Conservation (phyloP, 2,329 filamentous ascomycete genomes). For the Fusarium tanahbumbuense region DNA sequence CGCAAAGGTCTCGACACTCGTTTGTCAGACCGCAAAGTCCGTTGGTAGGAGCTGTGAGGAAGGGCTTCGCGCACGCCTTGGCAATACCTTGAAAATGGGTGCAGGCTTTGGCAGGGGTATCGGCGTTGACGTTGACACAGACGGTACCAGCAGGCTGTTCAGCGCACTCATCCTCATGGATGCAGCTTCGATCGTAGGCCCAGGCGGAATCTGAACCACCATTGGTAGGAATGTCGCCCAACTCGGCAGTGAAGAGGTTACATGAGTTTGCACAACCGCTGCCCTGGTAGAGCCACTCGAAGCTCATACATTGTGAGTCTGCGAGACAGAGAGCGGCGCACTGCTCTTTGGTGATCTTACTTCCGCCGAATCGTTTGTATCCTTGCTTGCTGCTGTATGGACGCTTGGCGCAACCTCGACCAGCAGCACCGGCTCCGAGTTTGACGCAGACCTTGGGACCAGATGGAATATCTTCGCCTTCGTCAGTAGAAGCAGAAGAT, state of each 20-base stretch:
- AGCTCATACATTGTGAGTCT: conserved; percentile 33
- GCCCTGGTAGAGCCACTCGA: conserved; percentile 33
- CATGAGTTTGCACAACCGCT: conserved; percentile 34
- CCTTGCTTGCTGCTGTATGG: conserved; percentile 34
- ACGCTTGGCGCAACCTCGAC: conserved; percentile 30
- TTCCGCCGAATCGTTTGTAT: conserved; percentile 29
- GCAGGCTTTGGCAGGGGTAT: conserved; percentile 32
- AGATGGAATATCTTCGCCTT: neutral
- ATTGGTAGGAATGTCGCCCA: conserved; percentile 11
- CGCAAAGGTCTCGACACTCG: conserved; percentile 40
- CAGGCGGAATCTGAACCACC: conserved; percentile 23
- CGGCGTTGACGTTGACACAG: conserved; percentile 35
- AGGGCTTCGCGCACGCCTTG: conserved; percentile 37
- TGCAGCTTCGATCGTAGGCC: conserved; percentile 38
- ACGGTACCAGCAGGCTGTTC: conserved; percentile 16
- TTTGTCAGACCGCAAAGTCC: conserved; percentile 19
- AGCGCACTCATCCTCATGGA: conserved; percentile 21
- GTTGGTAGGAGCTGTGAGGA: conserved; percentile 20
- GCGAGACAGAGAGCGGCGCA: conserved; percentile 36
- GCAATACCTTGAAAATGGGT: conserved; percentile 19
- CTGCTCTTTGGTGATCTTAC: conserved; percentile 31
- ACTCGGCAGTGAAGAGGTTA: conserved; percentile 14
- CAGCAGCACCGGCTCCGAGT: conserved; percentile 20
- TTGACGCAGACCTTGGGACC: conserved; percentile 32
- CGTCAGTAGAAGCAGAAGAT: neutral